Evolutionary conservation across 768 basidiomycete genomes (phyloP), one percentile per base, ranked within the genome.

Genomic region (Cubamyces sp.): DNA sequence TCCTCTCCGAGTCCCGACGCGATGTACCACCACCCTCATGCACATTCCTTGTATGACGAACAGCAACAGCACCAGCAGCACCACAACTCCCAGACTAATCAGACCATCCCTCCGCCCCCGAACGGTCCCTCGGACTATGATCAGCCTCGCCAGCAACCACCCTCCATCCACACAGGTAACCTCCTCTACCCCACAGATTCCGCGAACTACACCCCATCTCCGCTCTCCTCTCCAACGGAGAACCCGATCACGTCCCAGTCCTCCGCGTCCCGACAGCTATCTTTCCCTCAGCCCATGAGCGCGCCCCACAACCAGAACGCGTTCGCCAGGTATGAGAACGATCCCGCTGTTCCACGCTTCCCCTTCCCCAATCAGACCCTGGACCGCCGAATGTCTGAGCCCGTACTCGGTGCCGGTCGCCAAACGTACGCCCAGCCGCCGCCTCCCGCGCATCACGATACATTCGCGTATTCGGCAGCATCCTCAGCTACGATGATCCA

Each of bases 321-420:
- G 49, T 64, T 64, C 34, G 58, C 54, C 34, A 46, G 55, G 52
- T 64, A 54, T 39, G 57, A 50, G 8, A 15, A 53, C 45, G 49
- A 58, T 16, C 40, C 60, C 23, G 39, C 39, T 21, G 40, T 58
- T 7, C 42, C 55, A 37, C 59, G 61, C 60, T 43, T 56, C 30
- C 64, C 60, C 34, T 61, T 50, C 60, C 12, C 48, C 30, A 60
- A 56, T 43, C 65, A 76, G 60, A 70, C 78, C 64, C 74, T 82
- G 60, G 85, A 86, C 76, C 84, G 87, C 70, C 84, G 87, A 73
- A 86, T 87, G 84, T 88, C 87, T 69, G 87, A 88, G 71, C 86
- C 87, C 49, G 75, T 83, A 57, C 76, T 67, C 61, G 64, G 62
- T 34, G 57, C 51, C 49, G 60, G 64, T 18, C 60, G 54, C 50